Percentiles rank a stretch among this genome's conserved stretches.
These are phyloP conservation scores for Volvox reticuliferus DNA, from an alignment of 139 green algal genomes.

Conservation along the genomic window DNA sequence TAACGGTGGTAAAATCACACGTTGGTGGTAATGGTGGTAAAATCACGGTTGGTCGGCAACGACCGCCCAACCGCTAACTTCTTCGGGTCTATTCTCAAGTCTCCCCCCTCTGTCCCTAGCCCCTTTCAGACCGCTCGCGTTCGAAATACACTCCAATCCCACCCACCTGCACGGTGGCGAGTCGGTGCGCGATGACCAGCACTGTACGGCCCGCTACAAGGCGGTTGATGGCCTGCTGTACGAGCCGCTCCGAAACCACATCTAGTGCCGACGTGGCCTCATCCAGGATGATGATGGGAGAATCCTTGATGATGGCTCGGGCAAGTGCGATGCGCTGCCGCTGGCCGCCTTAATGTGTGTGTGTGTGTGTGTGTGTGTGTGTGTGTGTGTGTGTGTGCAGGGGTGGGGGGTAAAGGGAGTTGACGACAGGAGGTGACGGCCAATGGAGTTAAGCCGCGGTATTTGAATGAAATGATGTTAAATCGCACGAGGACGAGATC, in stretches of 20 bases:
- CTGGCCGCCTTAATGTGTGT: slow-evolving; percentile 59
- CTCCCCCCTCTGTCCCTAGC: not conserved
- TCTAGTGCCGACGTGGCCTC: slow-evolving; percentile 87
- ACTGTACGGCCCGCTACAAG: slow-evolving; percentile 90
- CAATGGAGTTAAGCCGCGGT: not conserved
- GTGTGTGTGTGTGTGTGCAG: not conserved
- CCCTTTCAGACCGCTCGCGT: too few species aligned
- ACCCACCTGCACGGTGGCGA: slow-evolving; percentile 81
- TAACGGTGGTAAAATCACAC: not conserved
- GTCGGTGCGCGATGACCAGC: slow-evolving; percentile 93
- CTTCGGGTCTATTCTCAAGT: too few species aligned
- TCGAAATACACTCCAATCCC: not conserved
- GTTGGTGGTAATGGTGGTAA: not conserved
- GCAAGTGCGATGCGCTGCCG: slow-evolving; percentile 95
- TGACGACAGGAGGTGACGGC: not conserved
- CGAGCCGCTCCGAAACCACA: slow-evolving; percentile 70
- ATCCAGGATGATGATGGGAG: slow-evolving; percentile 93
- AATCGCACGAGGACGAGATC: not conserved
- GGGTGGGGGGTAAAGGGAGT: not conserved
- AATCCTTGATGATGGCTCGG: slow-evolving; percentile 89
- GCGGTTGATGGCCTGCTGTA: slow-evolving; percentile 91
- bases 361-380: not conserved
- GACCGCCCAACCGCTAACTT: not conserved
- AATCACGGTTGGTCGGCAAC: not conserved
- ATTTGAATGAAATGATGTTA: too few species aligned